Evolutionary conservation across 352 stramenopile species (phyloP), one percentile per base, ranked within the genome.

Genomic region (Globisporangium emineosum): DNA sequence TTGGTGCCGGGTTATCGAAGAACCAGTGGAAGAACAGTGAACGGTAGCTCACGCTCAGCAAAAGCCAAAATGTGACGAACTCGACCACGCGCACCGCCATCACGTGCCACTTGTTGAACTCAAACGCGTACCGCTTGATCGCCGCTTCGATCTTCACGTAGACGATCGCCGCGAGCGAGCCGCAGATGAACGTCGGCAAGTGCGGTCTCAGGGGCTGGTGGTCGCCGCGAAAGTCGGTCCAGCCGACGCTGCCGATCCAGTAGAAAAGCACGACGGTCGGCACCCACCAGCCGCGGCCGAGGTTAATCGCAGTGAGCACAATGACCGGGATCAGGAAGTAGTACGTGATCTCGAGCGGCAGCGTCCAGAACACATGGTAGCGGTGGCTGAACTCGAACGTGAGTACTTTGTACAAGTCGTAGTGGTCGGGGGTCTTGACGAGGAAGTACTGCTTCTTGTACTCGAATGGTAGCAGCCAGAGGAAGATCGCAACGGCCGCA

Each of bases 341-440:
- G 69, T 81, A 81, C 1, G 43, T 55, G 53, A 81, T 81, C 64
- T 81, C 73, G 17, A 87, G 57, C 2, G 78, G 75, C 27, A 87
- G 66, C 27, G 75, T 76, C 78, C 78, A 87, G 30, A 87, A 75
- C 0, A 85, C 67, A 43, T 80, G 68, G 40, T 73, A 79, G 2
- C 70, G 76, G 27, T 66, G 70, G 21, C 69, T 51, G 17, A 62
- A 67, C 6, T 64, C 21, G 30, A 64, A 64, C 43, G 43, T 64
- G 23, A 84, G 70, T n/a, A 79, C 76, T 19, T 77, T 70, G 19
- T 66, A 55, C 29, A 77, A 54, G 4, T 77, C 57, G 47, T 67
- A 85, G 8, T 69, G n/a, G 9, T 65, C 62, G 0, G 66, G 64
- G 12, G 72, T 58, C 2, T 56, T 57, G 21, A 64, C 63, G 32